Conservation (phyloP, 495 filamentous ascomycete species). For the Umbilicaria muhlenbergii region DNA sequence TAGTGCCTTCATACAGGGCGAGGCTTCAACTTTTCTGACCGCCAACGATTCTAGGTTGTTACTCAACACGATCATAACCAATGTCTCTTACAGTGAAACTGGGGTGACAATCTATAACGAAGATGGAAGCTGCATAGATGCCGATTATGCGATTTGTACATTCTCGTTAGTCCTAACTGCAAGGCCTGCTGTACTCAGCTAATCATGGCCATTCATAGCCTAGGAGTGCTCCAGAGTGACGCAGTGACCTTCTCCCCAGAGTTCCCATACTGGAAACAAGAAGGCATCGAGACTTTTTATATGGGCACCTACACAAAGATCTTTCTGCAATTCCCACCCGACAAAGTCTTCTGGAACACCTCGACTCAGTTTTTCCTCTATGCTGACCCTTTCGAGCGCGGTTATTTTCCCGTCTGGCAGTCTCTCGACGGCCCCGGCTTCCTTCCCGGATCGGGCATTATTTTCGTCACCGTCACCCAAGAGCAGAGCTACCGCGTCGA, state of each 20-base stretch:
- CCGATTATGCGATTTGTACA: constrained; percentile 41
- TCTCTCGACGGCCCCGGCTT: constrained; percentile 45
- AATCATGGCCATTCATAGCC: constrained; percentile 2
- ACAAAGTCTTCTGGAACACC: constrained; percentile 52
- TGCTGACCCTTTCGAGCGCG: constrained; percentile 42
- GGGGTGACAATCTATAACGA: constrained; percentile 41
- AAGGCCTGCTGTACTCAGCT: not conserved
- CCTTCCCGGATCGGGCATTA: constrained; percentile 44
- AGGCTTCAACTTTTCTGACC: constrained; percentile 45
- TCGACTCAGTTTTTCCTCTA: constrained; percentile 58
- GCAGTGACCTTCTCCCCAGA: constrained; percentile 42
- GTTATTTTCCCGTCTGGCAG: constrained; percentile 60
- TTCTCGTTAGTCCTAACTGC: constrained; percentile 26
- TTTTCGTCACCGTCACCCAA: constrained; percentile 55
- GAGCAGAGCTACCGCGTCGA: constrained; percentile 49
- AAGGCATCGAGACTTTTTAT: constrained; percentile 46
- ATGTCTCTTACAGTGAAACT: constrained; percentile 35
- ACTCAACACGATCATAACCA: constrained; percentile 42
- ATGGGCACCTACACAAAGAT: constrained; percentile 73
- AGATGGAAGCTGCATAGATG: constrained; percentile 43
- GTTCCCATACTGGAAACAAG: constrained; percentile 51
- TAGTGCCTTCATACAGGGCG: constrained; percentile 41
- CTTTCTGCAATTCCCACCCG: constrained; percentile 51
- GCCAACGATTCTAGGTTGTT: constrained; percentile 40
- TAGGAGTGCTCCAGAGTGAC: constrained; percentile 55